Conservation (phyloP, 2,329 filamentous ascomycete species). For the Hymenoscyphus infarciens region DNA sequence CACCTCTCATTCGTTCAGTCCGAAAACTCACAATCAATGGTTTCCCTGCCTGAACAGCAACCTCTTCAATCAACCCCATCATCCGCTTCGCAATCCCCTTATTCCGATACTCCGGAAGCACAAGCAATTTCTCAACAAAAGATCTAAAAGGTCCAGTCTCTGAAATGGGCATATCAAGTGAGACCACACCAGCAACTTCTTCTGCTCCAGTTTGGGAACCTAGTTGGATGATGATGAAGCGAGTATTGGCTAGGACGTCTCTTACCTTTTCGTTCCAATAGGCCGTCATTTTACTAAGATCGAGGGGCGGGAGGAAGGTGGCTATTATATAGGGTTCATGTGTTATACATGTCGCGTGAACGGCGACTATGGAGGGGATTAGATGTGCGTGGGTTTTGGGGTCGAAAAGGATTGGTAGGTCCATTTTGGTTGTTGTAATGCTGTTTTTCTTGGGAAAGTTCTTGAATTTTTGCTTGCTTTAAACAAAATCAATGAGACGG, state of each 20-base stretch:
- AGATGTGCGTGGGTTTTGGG: conserved; percentile 47
- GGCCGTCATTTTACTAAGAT: conserved; percentile 50
- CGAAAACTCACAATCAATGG: conserved; percentile 49
- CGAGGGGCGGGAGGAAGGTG: conserved; percentile 57
- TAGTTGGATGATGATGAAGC: conserved; percentile 53
- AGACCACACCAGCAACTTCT: conserved; percentile 53
- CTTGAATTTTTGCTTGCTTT: neutral
- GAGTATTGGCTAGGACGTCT: conserved; percentile 43
- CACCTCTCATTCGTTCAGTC: too few species aligned
- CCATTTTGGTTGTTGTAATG: conserved; percentile 9
- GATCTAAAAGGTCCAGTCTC: conserved; percentile 56
- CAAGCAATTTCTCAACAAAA: conserved; percentile 54
- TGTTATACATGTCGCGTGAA: conserved; percentile 58
- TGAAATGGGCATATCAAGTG: conserved; percentile 47
- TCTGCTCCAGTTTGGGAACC: conserved; percentile 40
- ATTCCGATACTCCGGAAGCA: conserved; percentile 48
- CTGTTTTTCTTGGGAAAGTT: neutral
- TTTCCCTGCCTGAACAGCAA: conserved; percentile 47
- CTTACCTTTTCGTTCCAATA: conserved; percentile 55
- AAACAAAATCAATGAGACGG: neutral
- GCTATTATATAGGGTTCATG: conserved; percentile 51
- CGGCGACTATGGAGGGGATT: conserved; percentile 52
- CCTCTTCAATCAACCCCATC: conserved; percentile 51
- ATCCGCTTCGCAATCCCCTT: conserved; percentile 50
- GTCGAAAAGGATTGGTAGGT: conserved; percentile 38